Evolutionary conservation across 2,329 filamentous ascomycete genomes (phyloP).

Genomic region (Dryadomyces quercivorus): DNA sequence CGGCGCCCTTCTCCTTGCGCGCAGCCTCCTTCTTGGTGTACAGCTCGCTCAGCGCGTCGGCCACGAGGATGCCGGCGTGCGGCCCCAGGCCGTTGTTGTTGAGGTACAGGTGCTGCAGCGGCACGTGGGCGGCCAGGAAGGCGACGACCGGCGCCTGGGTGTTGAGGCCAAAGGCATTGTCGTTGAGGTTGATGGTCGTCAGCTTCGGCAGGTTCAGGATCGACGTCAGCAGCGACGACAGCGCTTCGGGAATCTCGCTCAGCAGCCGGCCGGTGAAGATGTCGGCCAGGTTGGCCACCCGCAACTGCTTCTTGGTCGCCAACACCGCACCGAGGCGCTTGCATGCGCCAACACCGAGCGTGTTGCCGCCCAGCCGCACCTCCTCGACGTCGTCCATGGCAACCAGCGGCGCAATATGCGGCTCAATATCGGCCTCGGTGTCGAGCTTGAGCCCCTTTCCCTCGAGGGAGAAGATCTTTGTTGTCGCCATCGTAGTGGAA

Average conservation of each 20-base stretch:
- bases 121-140: conserved; percentile 79
- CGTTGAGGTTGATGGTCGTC: conserved; percentile 86
- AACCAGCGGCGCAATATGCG: conserved; percentile 65
- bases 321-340: conserved; percentile 75
- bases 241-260: conserved; percentile 82
- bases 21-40: conserved; percentile 75
- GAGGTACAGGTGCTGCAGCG: conserved; percentile 85
- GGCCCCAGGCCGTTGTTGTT: conserved; percentile 98
- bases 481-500: conserved; percentile 30
- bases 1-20: conserved; percentile 46
- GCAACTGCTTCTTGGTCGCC: conserved; percentile 69
- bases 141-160: conserved; percentile 85
- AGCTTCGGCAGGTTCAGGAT: conserved; percentile 78
- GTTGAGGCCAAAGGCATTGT: conserved; percentile 96
- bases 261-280: conserved; percentile 94
- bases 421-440: conserved; percentile 73
- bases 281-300: conserved; percentile 84
- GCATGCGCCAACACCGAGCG: conserved; percentile 78
- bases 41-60: conserved; percentile 72
- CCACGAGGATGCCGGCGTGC: conserved; percentile 77
- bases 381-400: conserved; percentile 68
- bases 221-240: conserved; percentile 73
- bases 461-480: conserved; percentile 77
- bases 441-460: conserved; percentile 88
- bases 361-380: conserved; percentile 81